Percentiles rank a stretch among this genome's conserved stretches.
Conservation (phyloP, 1,284 basidiomycete species). For the Moniliophthora roreri region DNA sequence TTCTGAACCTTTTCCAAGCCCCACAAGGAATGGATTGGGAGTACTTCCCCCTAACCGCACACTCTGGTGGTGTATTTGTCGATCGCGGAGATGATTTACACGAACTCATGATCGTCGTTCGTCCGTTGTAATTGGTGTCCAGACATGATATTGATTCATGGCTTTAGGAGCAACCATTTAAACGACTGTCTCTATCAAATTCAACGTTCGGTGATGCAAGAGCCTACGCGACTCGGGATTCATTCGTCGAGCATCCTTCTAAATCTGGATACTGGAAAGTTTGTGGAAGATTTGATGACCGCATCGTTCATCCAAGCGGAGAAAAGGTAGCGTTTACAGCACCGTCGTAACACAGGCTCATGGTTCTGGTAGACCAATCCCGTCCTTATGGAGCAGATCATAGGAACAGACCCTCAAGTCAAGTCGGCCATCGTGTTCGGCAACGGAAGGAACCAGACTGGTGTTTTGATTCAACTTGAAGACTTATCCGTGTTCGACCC, state of each 20-base stretch:
- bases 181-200: not conserved
- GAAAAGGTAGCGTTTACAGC: conserved; percentile 30
- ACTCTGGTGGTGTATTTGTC: not conserved
- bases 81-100: conserved; percentile 10
- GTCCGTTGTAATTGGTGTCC: not conserved
- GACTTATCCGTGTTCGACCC: conserved; percentile 24
- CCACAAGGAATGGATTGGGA: conserved; percentile 19
- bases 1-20: not conserved
- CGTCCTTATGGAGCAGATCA: conserved; percentile 27
- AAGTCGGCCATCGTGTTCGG: conserved; percentile 30
- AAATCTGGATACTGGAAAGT: conserved; percentile 32
- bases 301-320: conserved; percentile 37
- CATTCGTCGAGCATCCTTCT: conserved; percentile 35
- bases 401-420: conserved; percentile 31
- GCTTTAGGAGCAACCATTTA: conserved; percentile 7
- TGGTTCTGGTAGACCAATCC: conserved; percentile 29
- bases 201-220: not conserved
- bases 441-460: conserved; percentile 31
- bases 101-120: conserved; percentile 13
- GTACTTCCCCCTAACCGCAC: conserved; percentile 16
- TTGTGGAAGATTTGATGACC: conserved; percentile 33
- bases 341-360: not conserved
- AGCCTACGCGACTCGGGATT: conserved; percentile 27
- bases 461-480: conserved; percentile 34
- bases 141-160: not conserved